Evolutionary conservation across 2,329 filamentous ascomycete species (phyloP).

Genomic region (Phialocephala subalpina): DNA sequence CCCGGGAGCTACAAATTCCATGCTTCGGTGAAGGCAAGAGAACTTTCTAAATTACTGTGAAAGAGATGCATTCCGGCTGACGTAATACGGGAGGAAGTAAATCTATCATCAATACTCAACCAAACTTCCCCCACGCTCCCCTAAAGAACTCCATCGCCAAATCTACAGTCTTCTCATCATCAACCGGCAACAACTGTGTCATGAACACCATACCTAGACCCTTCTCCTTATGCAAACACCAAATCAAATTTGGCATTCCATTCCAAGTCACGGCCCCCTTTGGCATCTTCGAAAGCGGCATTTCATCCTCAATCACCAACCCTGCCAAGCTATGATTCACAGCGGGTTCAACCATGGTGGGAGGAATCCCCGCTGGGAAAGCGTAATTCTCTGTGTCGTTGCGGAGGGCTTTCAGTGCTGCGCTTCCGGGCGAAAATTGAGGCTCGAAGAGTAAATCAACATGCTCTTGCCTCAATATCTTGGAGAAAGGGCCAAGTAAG

Average conservation of each 20-base stretch:
- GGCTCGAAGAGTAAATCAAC: neutral
- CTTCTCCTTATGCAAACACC: constrained; percentile 4
- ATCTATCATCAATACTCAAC: too few relatives aligned
- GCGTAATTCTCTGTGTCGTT: constrained; percentile 10
- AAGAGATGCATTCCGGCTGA: too few relatives aligned
- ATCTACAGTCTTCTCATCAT: constrained; percentile 13
- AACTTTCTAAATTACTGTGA: neutral
- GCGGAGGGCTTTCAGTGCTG: neutral
- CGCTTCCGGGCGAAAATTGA: neutral
- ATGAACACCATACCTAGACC: constrained; percentile 4
- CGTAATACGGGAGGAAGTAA: too few relatives aligned
- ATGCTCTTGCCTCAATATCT: neutral
- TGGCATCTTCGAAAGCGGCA: constrained; percentile 10
- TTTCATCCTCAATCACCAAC: constrained; percentile 3
- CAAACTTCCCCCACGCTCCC: constrained; percentile 5
- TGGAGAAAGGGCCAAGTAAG: neutral
- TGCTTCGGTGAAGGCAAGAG: neutral
- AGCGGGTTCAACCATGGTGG: neutral
- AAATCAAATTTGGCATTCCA: constrained; percentile 15
- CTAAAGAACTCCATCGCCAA: constrained; percentile 8
- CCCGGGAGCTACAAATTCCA: too few relatives aligned
- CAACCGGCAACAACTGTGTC: constrained; percentile 11
- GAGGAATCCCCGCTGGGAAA: neutral
- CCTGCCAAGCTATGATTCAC: constrained; percentile 11
- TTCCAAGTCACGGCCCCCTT: constrained; percentile 9